A percentile compares a stretch with the other conserved stretches of the same genome.
phyloP scores from a whole-genome alignment of 106 monocot genomes.

The Cymbidium sinense region DNA sequence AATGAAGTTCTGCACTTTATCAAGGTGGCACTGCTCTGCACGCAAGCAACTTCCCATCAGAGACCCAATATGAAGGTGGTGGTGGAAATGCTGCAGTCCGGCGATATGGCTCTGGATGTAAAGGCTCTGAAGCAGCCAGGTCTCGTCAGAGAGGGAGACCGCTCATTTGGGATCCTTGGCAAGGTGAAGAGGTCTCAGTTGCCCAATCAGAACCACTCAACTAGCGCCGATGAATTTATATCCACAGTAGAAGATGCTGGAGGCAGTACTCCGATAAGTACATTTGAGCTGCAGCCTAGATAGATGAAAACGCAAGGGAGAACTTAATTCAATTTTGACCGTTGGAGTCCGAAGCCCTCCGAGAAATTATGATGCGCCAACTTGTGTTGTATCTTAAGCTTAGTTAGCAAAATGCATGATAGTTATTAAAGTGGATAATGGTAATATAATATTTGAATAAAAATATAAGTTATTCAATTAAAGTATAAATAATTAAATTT shows the following conservation, averaged over 20 bases:
- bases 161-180: background rate
- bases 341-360: background rate
- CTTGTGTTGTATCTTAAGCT: background rate
- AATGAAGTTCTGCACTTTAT: constrained; percentile 38
- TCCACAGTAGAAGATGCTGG: constrained; percentile 4
- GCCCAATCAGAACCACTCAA: background rate
- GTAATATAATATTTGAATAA: background rate
- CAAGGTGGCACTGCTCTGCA: constrained; percentile 48
- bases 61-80: constrained; percentile 51
- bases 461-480: background rate
- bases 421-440: background rate
- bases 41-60: constrained; percentile 31
- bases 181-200: background rate
- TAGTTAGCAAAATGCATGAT: background rate
- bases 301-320: background rate
- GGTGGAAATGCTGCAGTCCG: constrained; percentile 29
- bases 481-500: background rate
- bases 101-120: constrained; percentile 13
- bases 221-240: background rate
- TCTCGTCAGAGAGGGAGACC: constrained; percentile 2
- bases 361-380: background rate
- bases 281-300: constrained; percentile 26
- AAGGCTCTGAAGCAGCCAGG: constrained; percentile 19
- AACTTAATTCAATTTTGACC: background rate
- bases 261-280: constrained; percentile 8